Base-by-base conservation (phyloP, 495 filamentous ascomycete species). In the Darksidea phi region DNA sequence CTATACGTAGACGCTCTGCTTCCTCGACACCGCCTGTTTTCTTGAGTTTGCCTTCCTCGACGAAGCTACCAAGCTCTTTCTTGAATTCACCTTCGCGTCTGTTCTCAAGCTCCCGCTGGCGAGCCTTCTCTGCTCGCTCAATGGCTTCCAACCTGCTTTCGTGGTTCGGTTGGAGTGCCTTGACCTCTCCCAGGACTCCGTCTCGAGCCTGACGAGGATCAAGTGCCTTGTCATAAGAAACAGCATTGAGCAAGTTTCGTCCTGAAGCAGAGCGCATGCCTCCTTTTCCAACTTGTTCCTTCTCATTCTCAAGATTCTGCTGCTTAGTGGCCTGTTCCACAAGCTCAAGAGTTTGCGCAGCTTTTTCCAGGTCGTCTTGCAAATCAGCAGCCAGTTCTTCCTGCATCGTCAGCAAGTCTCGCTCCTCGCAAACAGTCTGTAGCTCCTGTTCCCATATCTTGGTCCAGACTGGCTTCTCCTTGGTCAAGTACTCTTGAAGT, bases 361-460 rank as follows among this genome's bases (percentile, higher is more conserved):
- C 91, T 72, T 97, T 96, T 70, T 96, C 94, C 32, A 99, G 78
- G 75, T 99, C 94, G 61, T 96, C 91, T 62, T 95, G 84, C 47
- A 99, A 74, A 76, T 99, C 94, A 10, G 90, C 84, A 57, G 89
- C 88, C 21, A 97, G 82, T 42, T 96, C 94, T 73, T 99, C 94
- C 74, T 95, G 90, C 78, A 96, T 86, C 17, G 89, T 94, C 53
- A 97, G 81, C 68, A 95, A 85, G 69, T 97, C 93, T 67, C 91
- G 86, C 63, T 96, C 95, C 64, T 92, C 90, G 75, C 92, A 97
- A 13, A 99, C 94, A 48, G 90, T 81, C 73, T 96, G 86, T 47
- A 99, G 78, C 68, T 97, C 91, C 74, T 90, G 88, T 81, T 97
- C 91, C 94, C 95, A 97, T 59, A 97, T 94, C 80, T 96, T 96